Percentiles rank a stretch among this genome's conserved stretches.
phyloP scores from a whole-genome alignment of 192 early-diverging fungal genomes.

The Phlyctochytrium planicorne region DNA sequence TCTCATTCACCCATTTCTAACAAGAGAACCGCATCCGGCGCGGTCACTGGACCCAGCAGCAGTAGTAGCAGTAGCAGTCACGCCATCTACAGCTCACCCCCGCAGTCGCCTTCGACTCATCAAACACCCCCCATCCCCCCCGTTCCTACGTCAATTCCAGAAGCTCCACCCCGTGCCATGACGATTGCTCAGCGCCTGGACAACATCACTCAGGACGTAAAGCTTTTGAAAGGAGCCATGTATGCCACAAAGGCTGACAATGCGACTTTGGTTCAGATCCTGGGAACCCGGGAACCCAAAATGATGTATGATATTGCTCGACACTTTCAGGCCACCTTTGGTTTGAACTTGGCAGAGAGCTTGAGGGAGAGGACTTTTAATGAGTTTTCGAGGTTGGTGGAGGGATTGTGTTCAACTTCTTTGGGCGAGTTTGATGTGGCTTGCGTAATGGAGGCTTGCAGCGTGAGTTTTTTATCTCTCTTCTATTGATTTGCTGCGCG shows the following conservation, averaged over 20 bases:
- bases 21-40: no score
- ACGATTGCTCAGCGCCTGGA: no score
- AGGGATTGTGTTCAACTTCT: background rate
- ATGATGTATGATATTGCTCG: background rate
- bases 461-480: background rate
- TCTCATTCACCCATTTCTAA: no score
- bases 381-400: background rate
- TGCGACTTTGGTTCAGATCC: background rate
- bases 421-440: background rate
- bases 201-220: background rate
- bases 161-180: no score
- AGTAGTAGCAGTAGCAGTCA: no score
- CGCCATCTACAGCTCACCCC: no score
- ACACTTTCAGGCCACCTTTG: background rate
- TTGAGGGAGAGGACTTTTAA: background rate
- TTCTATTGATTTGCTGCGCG: no score
- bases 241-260: background rate
- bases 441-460: background rate
- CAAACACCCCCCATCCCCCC: no score
- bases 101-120: no score
- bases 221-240: background rate
- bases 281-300: background rate
- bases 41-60: no score
- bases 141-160: no score
- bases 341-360: background rate